A percentile compares a stretch with the other conserved stretches of the same genome.
Evolutionary conservation across 148 eudicot genomes (phyloP).

Genomic region (Linanthus parryae): DNA sequence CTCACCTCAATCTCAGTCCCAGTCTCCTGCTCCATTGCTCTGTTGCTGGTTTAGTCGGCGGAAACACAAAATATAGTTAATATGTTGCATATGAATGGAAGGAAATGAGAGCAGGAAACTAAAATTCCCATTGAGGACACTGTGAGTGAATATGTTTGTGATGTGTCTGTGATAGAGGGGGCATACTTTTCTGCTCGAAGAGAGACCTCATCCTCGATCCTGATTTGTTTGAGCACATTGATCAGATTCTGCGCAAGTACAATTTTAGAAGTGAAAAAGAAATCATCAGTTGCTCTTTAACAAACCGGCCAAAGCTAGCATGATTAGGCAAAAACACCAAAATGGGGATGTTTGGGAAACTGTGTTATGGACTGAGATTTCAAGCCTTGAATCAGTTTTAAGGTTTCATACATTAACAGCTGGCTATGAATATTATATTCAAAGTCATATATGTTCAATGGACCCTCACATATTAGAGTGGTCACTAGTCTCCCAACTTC

Average conservation of each 20-base stretch:
- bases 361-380: too few relatives aligned
- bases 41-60: neutral
- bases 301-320: neutral
- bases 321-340: neutral
- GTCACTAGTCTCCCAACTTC: too few relatives aligned
- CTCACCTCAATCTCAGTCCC: slow-evolving; percentile 5
- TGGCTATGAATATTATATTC: too few relatives aligned
- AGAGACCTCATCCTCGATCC: slow-evolving; percentile 55
- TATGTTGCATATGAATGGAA: neutral
- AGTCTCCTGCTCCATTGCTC: slow-evolving; percentile 1
- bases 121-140: neutral
- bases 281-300: neutral
- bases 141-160: neutral
- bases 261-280: neutral
- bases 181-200: slow-evolving; percentile 39
- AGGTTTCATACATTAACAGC: too few relatives aligned
- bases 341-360: neutral
- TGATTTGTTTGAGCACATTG: slow-evolving; percentile 41
- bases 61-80: neutral
- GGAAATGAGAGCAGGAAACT: neutral
- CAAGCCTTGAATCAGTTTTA: too few relatives aligned
- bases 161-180: neutral
- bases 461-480: too few relatives aligned
- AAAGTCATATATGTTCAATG: too few relatives aligned
- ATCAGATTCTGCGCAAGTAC: slow-evolving; percentile 40